Percentiles rank a stretch among this genome's conserved stretches.
Conservation (phyloP, 257 asterid species). For the Solanum sejunctum region DNA sequence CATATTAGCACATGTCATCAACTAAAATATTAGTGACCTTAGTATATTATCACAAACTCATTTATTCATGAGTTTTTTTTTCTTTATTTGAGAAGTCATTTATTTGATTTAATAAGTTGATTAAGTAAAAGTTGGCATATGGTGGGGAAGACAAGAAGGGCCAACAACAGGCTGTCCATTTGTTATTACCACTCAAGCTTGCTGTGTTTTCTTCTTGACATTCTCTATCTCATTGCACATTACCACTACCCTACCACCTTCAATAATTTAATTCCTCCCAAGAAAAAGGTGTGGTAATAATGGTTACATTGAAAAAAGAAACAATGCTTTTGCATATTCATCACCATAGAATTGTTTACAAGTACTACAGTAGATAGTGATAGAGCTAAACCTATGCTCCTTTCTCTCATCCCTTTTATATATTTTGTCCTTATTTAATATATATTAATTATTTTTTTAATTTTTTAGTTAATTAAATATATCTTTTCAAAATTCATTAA, state of each 20-base stretch:
- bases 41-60: too few relatives aligned
- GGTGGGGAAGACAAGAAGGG: constrained; percentile 4
- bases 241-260: constrained; percentile 33
- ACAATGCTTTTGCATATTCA: background rate
- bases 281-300: background rate
- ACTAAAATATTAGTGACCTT: background rate
- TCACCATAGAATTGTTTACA: background rate
- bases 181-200: constrained; percentile 18
- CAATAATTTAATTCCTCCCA: background rate
- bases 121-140: background rate
- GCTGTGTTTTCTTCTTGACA: constrained; percentile 22
- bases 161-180: constrained; percentile 22
- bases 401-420: too few relatives aligned
- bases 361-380: background rate
- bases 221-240: constrained; percentile 26
- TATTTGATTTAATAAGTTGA: background rate
- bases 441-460: too few relatives aligned
- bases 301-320: background rate
- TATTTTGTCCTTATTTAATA: too few relatives aligned
- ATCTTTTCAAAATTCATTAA: too few relatives aligned
- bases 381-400: background rate
- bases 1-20: background rate
- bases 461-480: too few relatives aligned
- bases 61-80: background rate
- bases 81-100: background rate